Evolutionary conservation across 73 alveolate genomes (phyloP), one percentile per base, ranked within the genome.

Genomic region (Urostyla sp.): DNA sequence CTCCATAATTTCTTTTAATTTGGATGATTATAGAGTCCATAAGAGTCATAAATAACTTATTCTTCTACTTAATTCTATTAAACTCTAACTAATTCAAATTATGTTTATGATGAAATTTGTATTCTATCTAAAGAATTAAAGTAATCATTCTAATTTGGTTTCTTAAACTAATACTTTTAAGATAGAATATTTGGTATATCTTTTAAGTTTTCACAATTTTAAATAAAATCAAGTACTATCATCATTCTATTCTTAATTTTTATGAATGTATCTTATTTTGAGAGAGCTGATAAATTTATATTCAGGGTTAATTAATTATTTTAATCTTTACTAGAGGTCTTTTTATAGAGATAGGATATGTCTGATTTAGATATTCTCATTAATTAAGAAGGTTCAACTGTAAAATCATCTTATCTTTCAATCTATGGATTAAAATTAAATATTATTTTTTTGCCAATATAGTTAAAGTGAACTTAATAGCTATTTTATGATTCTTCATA

Each of bases 161-260:
- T 63, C 23, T 50, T 63, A 21, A 63, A 38, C 13, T 63, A 21
- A 46, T 43, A 63, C 23, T 63, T 63, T 46, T 63, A 57, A 40
- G 79, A 63, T 30, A 63, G 4, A 15, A 63, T 63, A 40, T 63
- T 63, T n/a, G 79, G 79, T 6, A 63, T 37, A 63, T 63, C 79
- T 63, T 48, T 31, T 1, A 63, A 48, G 26, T 63, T 63, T 23
- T 63, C 79, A 31, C 79, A 43, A 27, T 63, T 43, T 21, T 49
- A 57, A n/a, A 63, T 63, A 40, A 63, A 63, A 8, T 63, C 79
- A 6, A 63, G 10, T 28, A 40, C 60, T 34, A 27, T 45, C 45
- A 26, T 63, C 50, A 63, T 63, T 40, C 79, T 63, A 34, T 63
- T 46, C 60, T 63, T 63, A 1, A 63, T 23, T 6, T 24, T 63